A percentile compares a stretch with the other conserved stretches of the same genome.
phyloP scores from a whole-genome alignment of 768 basidiomycete species.

The Leccinum truebloodii region DNA sequence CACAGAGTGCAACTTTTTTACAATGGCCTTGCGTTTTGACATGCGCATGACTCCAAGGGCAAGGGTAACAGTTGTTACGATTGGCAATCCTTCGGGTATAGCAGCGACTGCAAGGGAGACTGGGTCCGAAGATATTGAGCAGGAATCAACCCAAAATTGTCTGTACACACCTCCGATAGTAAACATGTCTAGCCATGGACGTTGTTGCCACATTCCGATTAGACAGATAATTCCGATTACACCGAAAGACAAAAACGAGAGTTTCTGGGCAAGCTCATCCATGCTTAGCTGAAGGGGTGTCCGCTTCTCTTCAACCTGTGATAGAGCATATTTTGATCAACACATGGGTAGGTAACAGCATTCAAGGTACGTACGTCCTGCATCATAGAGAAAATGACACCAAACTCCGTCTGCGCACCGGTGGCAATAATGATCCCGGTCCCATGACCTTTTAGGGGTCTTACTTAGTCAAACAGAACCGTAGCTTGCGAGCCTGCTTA shows the following conservation, averaged over 20 bases:
- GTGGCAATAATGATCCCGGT: constrained; percentile 85
- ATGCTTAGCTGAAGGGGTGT: constrained; percentile 92
- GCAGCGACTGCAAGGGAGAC: constrained; percentile 98
- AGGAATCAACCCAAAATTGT: not conserved
- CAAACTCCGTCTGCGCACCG: constrained; percentile 88
- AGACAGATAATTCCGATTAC: constrained; percentile 93
- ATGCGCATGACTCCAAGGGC: constrained; percentile 93
- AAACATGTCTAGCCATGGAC: constrained; percentile 97
- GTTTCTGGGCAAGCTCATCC: constrained; percentile 94
- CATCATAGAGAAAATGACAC: constrained; percentile 97
- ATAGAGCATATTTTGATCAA: not conserved
- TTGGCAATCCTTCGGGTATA: constrained; percentile 94
- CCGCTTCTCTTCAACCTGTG: constrained; percentile 77
- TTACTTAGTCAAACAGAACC: constrained; percentile 6
- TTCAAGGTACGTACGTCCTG: constrained; percentile 66
- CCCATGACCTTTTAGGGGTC: constrained; percentile 60
- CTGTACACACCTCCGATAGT: constrained; percentile 85
- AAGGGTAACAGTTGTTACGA: constrained; percentile 96
- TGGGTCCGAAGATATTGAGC: constrained; percentile 34
- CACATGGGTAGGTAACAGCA: not conserved
- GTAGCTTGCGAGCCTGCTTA: constrained; percentile 28
- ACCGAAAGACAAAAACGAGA: constrained; percentile 89
- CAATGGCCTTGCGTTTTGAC: constrained; percentile 94
- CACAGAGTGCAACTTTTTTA: constrained; percentile 95
- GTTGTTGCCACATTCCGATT: constrained; percentile 81